Conservation (phyloP, 306 rosid species). For the Fragaria vesca region DNA sequence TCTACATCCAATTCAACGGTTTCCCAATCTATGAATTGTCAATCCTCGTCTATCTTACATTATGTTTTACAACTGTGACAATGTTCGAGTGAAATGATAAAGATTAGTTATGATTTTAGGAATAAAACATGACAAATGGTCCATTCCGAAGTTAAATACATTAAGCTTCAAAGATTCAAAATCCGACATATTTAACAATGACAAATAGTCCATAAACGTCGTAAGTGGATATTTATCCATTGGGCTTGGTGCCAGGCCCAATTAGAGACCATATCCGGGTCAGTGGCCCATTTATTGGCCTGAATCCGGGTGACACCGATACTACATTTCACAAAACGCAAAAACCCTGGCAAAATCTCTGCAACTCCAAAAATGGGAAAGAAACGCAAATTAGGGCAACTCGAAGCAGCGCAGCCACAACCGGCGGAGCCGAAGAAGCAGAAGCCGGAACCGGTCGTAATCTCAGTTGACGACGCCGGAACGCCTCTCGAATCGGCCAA, state of each 20-base stretch:
- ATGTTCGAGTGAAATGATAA: too few relatives aligned
- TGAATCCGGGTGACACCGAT: neutral
- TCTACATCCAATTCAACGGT: too few relatives aligned
- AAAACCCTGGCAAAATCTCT: conserved; percentile 16
- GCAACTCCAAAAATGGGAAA: conserved; percentile 9
- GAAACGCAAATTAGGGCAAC: neutral
- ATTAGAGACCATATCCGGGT: neutral
- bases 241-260: neutral
- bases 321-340: neutral
- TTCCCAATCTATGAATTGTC: too few relatives aligned
- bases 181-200: too few relatives aligned
- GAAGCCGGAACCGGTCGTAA: neutral
- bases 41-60: neutral
- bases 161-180: too few relatives aligned
- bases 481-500: neutral
- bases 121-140: too few relatives aligned
- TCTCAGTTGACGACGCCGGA: neutral
- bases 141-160: too few relatives aligned
- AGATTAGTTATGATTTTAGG: too few relatives aligned
- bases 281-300: neutral
- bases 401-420: neutral
- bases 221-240: too few relatives aligned
- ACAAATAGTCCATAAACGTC: too few relatives aligned
- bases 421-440: neutral
- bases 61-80: too few relatives aligned